Percentiles rank a stretch among this genome's conserved stretches.
Conservation (phyloP, 768 basidiomycete genomes). For the Polyporus arcularius region DNA sequence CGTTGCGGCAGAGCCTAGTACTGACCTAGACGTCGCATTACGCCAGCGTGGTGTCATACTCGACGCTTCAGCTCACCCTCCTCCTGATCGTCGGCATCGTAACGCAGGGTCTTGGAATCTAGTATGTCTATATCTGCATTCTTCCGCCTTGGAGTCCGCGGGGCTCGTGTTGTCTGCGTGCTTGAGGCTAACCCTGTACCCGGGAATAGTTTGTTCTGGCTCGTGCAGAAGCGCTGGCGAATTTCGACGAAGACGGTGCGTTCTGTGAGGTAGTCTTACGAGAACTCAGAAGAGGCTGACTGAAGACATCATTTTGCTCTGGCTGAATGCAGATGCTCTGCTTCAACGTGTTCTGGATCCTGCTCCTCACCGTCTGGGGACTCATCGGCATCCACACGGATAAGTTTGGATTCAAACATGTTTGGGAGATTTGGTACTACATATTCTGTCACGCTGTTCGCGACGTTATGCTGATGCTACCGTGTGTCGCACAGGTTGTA, state of each 20-base stretch:
- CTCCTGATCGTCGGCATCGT: constrained; percentile 67
- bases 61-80: constrained; percentile 68
- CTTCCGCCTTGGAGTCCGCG: background rate
- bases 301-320: background rate
- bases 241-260: constrained; percentile 64
- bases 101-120: constrained; percentile 66
- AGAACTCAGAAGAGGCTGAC: background rate
- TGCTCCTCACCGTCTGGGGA: constrained; percentile 72
- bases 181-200: background rate
- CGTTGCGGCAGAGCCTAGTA: background rate
- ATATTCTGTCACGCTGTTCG: background rate
- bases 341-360: constrained; percentile 73
- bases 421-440: constrained; percentile 75
- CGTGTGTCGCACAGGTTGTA: constrained; percentile 48
- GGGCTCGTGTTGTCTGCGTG: background rate
- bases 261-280: background rate
- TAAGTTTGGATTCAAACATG: constrained; percentile 79
- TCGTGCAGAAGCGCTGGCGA: constrained; percentile 63
- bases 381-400: constrained; percentile 74
- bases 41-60: constrained; percentile 65
- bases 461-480: background rate
- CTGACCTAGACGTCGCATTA: background rate
- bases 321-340: constrained; percentile 57
- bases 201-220: constrained; percentile 56
- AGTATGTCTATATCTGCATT: constrained; percentile 42